A percentile compares a stretch with the other conserved stretches of the same genome.
Evolutionary conservation across 176 grass and related monocot genomes (phyloP).

Genomic region (Microstegium vimineum): DNA sequence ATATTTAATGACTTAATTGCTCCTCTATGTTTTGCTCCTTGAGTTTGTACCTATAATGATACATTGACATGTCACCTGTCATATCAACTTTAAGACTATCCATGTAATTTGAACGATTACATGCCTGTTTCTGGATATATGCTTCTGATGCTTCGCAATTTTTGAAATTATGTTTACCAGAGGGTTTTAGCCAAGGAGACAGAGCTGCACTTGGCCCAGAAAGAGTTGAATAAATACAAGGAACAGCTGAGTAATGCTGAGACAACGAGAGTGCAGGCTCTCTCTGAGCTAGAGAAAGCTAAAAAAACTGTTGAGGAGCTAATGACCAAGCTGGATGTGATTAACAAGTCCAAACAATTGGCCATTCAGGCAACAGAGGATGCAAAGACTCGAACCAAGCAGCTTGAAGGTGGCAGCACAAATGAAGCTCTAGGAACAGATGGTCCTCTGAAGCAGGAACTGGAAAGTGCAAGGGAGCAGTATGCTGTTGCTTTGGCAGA

Average conservation of each 20-base stretch:
- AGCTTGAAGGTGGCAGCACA: constrained; percentile 55
- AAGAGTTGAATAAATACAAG: constrained; percentile 90
- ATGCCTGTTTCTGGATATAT: constrained; percentile 16
- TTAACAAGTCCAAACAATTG: constrained; percentile 81
- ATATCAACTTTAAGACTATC: neutral
- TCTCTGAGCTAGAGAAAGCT: constrained; percentile 79
- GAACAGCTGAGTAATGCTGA: constrained; percentile 81
- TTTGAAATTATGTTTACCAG: constrained; percentile 33
- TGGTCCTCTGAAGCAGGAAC: constrained; percentile 64
- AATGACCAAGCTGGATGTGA: constrained; percentile 54
- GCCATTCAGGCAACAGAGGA: constrained; percentile 68
- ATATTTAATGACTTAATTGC: no score
- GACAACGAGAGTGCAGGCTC: constrained; percentile 65
- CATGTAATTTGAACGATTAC: constrained; percentile 10
- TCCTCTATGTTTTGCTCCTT: no score
- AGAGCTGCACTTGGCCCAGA: constrained; percentile 78
- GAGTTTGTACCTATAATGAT: no score
- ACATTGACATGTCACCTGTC: no score
- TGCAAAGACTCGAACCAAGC: constrained; percentile 65
- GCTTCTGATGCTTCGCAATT: constrained; percentile 1
- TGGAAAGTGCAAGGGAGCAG: constrained; percentile 67
- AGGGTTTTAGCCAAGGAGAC: constrained; percentile 82
- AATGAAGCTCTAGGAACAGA: constrained; percentile 52
- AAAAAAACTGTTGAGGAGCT: constrained; percentile 75
- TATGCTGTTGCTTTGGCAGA: constrained; percentile 70